These are phyloP conservation scores for Cydonia oblonga DNA, from an alignment of 331 rosid genomes.

Conservation along the genomic window DNA sequence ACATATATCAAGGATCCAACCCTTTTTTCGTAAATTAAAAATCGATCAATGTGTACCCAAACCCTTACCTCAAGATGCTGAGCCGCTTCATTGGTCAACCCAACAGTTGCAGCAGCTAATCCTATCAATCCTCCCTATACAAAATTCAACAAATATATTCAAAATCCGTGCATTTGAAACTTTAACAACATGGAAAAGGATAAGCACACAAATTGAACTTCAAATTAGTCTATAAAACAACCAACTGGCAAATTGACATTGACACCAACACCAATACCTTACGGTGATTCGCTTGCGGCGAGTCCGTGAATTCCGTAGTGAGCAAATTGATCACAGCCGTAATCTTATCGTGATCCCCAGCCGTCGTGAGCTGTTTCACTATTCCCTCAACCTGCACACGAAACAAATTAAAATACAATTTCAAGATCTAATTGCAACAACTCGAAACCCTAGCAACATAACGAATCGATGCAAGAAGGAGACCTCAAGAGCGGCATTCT, in stretches of 20 bases:
- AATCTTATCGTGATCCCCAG: slow-evolving; percentile 80
- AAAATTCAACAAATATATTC: background rate
- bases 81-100: slow-evolving; percentile 62
- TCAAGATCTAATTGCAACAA: slow-evolving; percentile 9
- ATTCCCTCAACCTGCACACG: slow-evolving; percentile 78
- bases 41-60: background rate
- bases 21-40: background rate
- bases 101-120: slow-evolving; percentile 94
- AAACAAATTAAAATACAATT: too few relatives aligned
- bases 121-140: slow-evolving; percentile 92
- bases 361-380: slow-evolving; percentile 69
- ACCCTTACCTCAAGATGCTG: slow-evolving; percentile 80
- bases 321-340: slow-evolving; percentile 70
- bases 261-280: slow-evolving; percentile 41
- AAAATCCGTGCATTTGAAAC: background rate
- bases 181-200: background rate
- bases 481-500: slow-evolving; percentile 97
- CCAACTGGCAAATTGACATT: background rate
- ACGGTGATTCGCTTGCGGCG: slow-evolving; percentile 72
- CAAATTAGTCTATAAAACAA: background rate
- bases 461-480: background rate
- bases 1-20: background rate
- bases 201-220: background rate
- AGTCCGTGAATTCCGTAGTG: slow-evolving; percentile 50
- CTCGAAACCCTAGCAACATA: slow-evolving; percentile 16